Evolutionary conservation across 192 early-diverging fungal genomes (phyloP).

Genomic region (Entophlyctis luteolus): DNA sequence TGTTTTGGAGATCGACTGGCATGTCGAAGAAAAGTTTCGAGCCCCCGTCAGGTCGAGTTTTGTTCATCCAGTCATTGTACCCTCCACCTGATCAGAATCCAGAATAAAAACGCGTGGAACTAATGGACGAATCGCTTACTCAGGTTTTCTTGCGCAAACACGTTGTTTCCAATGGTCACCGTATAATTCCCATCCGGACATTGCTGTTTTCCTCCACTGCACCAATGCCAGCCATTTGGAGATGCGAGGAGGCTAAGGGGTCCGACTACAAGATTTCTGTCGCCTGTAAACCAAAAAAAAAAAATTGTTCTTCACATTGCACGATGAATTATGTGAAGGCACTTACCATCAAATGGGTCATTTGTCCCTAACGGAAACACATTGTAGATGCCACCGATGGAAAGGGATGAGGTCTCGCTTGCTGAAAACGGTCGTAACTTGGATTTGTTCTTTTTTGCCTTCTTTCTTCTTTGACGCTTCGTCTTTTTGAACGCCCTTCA

Average conservation of each 20-base stretch:
- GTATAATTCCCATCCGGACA: conserved; percentile 21
- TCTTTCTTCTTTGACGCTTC: too few relatives aligned
- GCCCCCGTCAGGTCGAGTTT: conserved; percentile 68
- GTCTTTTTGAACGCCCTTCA: too few relatives aligned
- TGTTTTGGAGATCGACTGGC: conserved; percentile 56
- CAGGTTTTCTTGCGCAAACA: conserved; percentile 7
- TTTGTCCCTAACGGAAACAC: conserved; percentile 20
- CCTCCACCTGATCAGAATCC: conserved; percentile 54
- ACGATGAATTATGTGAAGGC: background rate
- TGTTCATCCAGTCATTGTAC: conserved; percentile 62
- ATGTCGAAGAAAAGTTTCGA: conserved; percentile 68
- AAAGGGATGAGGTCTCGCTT: background rate
- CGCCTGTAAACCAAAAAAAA: conserved; percentile 52
- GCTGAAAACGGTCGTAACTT: background rate
- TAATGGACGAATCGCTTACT: conserved; percentile 16
- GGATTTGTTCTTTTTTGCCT: too few relatives aligned
- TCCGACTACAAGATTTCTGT: conserved; percentile 51
- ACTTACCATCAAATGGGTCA: conserved; percentile 9
- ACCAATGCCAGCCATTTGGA: conserved; percentile 21
- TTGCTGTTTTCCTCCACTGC: background rate
- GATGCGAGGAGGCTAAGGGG: conserved; percentile 47
- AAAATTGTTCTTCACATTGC: background rate
- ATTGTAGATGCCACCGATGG: background rate
- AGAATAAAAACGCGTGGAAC: background rate
- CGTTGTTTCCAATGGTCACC: conserved; percentile 19